Evolutionary conservation across 106 monocot species (phyloP).

Genomic region (Xerophyta viscosa): DNA sequence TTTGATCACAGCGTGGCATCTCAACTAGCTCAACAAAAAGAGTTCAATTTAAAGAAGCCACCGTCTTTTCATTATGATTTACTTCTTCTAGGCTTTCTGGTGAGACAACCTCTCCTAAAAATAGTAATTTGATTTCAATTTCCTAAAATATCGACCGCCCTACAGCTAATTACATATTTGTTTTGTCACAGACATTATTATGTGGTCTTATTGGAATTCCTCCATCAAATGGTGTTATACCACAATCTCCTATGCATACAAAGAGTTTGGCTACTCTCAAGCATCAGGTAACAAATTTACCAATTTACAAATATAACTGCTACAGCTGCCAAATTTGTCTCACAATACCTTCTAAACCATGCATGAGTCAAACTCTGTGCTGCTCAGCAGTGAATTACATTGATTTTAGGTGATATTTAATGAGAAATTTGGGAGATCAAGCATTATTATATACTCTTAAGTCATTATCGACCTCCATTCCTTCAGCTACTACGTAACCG

Average conservation of each 20-base stretch:
- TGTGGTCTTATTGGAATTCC: conserved; percentile 83
- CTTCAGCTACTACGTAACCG: conserved; percentile 57
- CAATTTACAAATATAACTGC: no score
- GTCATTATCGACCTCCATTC: no score
- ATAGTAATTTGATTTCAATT: background rate
- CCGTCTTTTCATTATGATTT: conserved; percentile 85
- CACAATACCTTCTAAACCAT: no score
- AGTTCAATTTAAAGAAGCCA: conserved; percentile 82
- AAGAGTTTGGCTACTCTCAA: conserved; percentile 81
- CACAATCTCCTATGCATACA: conserved; percentile 90
- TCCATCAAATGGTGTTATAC: conserved; percentile 82
- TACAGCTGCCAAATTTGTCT: no score
- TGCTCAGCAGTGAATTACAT: no score
- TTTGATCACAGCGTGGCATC: conserved; percentile 91
- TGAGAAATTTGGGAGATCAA: no score
- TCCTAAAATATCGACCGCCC: no score
- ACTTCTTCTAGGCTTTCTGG: conserved; percentile 58
- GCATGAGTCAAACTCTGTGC: no score
- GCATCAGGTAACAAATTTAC: conserved; percentile 86
- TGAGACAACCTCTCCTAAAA: conserved; percentile 1
- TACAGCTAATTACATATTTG: no score
- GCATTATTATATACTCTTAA: no score
- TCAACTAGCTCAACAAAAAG: conserved; percentile 80
- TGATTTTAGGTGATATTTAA: no score
- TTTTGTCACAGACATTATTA: conserved; percentile 57